A percentile compares a stretch with the other conserved stretches of the same genome.
phyloP scores from a whole-genome alignment of 805 yeast species.

The Candida montana region DNA sequence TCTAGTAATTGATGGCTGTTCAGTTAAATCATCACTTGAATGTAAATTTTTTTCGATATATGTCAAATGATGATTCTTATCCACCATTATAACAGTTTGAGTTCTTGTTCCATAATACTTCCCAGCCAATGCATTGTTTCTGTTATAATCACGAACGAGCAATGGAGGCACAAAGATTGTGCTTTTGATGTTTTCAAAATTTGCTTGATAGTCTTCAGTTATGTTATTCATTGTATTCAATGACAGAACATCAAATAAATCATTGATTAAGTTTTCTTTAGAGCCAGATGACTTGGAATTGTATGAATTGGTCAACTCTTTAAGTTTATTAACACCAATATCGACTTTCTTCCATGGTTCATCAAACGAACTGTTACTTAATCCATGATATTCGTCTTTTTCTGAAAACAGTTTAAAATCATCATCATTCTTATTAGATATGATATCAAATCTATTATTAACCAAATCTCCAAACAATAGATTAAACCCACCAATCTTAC shows the following conservation, averaged over 20 bases:
- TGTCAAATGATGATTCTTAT: conserved; percentile 42
- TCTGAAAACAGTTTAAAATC: conserved; percentile 27
- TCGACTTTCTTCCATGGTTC: conserved; percentile 74
- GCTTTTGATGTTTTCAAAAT: conserved; percentile 41
- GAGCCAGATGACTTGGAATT: conserved; percentile 12
- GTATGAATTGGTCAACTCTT: conserved; percentile 25
- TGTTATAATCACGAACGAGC: conserved; percentile 27
- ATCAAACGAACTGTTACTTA: conserved; percentile 62
- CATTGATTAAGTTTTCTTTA: conserved; percentile 40
- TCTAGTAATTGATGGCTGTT: conserved; percentile 20
- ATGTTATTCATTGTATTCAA: conserved; percentile 32
- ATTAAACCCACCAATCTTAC: conserved; percentile 28
- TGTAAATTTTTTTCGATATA: conserved; percentile 63
- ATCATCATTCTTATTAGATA: conserved; percentile 23
- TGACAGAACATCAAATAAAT: conserved; percentile 52
- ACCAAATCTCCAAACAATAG: conserved; percentile 33
- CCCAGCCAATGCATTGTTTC: conserved; percentile 37
- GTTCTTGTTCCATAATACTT: conserved; percentile 81
- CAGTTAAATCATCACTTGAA: conserved; percentile 34
- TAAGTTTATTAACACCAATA: conserved; percentile 45
- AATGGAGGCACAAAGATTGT: conserved; percentile 75
- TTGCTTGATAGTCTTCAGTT: conserved; percentile 26
- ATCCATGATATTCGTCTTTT: conserved; percentile 40
- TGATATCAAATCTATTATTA: conserved; percentile 26
- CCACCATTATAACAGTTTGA: conserved; percentile 68